A percentile compares a stretch with the other conserved stretches of the same genome.
These are phyloP conservation scores for Gaertneriomyces sp. DNA, from an alignment of 192 early-diverging fungal genomes.

Conservation along the genomic window DNA sequence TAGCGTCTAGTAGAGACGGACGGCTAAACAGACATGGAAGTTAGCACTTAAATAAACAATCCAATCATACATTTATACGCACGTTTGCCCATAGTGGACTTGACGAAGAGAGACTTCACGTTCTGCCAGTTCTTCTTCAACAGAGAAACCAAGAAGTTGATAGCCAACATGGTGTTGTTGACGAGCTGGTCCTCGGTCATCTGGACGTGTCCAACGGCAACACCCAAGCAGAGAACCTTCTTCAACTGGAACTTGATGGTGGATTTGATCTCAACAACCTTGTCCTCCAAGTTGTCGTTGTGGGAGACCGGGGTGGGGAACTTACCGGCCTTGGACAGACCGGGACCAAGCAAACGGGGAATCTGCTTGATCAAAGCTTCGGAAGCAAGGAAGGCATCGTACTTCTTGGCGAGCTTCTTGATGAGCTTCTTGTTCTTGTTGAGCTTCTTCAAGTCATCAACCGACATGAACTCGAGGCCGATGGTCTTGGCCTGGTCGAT, in stretches of 20 bases:
- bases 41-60: too few species aligned
- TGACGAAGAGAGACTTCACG: conserved; percentile 96
- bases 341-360: conserved; percentile 95
- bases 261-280: conserved; percentile 89
- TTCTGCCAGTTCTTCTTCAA: conserved; percentile 99
- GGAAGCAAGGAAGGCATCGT: conserved; percentile 96
- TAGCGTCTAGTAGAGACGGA: conserved; percentile 28
- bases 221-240: conserved; percentile 97
- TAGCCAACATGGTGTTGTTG: conserved; percentile 94
- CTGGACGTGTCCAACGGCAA: conserved; percentile 89
- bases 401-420: conserved; percentile 99
- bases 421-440: conserved; percentile 99
- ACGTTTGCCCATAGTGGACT: conserved; percentile 93
- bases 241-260: conserved; percentile 99
- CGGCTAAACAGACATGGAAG: not conserved
- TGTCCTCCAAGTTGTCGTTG: conserved; percentile 77
- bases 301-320: conserved; percentile 96
- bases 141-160: conserved; percentile 97
- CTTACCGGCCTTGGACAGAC: conserved; percentile 98
- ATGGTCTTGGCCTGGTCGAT: conserved; percentile 92
- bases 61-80: not conserved
- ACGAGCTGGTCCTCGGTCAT: conserved; percentile 95
- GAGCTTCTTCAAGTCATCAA: conserved; percentile 98
- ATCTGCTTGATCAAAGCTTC: conserved; percentile 99
- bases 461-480: conserved; percentile 84